Conservation (phyloP, 208 protist genomes). For the Balamuthia mandrillaris region DNA sequence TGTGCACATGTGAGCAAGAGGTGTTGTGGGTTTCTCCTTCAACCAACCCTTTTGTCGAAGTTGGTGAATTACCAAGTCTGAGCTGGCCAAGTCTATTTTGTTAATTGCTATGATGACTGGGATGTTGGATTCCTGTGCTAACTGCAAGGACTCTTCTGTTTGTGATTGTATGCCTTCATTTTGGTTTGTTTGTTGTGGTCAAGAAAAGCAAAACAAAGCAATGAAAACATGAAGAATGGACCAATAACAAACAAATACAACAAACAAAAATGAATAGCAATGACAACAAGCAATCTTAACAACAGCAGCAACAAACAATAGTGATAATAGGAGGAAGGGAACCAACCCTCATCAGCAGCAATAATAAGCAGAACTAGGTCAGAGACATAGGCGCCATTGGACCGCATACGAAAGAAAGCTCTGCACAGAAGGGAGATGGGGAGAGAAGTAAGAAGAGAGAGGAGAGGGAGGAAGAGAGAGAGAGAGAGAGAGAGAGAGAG, state of each 20-base stretch:
- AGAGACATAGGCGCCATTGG: constrained; percentile 85
- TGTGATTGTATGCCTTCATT: constrained; percentile 91
- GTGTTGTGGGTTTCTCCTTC: too few species aligned
- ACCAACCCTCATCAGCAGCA: constrained; percentile 91
- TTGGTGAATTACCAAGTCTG: constrained; percentile 67
- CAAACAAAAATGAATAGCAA: too few species aligned
- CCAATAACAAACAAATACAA: too few species aligned
- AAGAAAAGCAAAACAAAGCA: too few species aligned
- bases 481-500: not conserved
- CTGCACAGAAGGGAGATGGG: constrained; percentile 37
- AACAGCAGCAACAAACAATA: too few species aligned
- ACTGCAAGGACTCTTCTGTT: constrained; percentile 71
- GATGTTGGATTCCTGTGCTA: constrained; percentile 13
- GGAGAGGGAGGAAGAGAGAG: not conserved
- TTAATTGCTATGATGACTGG: constrained; percentile 93
- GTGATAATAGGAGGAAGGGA: too few species aligned
- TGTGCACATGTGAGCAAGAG: too few species aligned
- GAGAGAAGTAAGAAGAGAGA: not conserved
- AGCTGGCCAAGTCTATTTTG: constrained; percentile 90
- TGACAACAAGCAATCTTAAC: too few species aligned
- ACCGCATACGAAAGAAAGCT: constrained; percentile 88
- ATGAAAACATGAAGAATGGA: too few species aligned
- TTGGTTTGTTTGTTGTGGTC: too few species aligned
- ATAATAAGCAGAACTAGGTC: constrained; percentile 95
- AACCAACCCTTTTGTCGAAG: constrained; percentile 56